Base-by-base conservation (phyloP, 2,329 filamentous ascomycete genomes). In the Fusarium fujikuroi region DNA sequence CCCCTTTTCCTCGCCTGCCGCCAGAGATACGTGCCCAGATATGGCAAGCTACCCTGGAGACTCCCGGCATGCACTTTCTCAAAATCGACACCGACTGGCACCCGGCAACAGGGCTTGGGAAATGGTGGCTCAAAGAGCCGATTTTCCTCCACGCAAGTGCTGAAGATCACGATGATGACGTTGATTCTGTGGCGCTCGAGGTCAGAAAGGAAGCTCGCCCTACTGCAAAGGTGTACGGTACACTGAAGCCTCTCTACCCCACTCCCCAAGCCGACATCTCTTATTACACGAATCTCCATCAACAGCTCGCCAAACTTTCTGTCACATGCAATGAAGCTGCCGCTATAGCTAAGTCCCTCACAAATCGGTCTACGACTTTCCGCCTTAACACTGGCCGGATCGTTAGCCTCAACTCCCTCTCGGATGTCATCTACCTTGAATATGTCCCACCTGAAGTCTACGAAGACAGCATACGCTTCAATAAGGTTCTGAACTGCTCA, bases 61-160 rank as follows among this genome's bases (percentile, higher is more conserved):
- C 78, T 15, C 80, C 81, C 2, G 82, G 81, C 32, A 79, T 83
- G 73, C 79, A 82, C 44, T 83, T 82, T 44, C 72, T 83, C 62
- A 79, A 76, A 59, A 70, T 82, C 11, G 63, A 78, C 18, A 70
- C 72, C 11, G 57, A 63, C 12, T 76, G 74, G 23, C 59, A 70
- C 12, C 47, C 66, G 14, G 47, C 60, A 10, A 61, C 65, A 32
- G 57, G 63, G 6, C 36, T 30, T 40, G 76, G 75, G 50, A 74
- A 65, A 34, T 81, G 79, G 79, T 77, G 69, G 75, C 50, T 52
- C 18, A 72, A 53, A 50, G 52, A 63, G 23, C 30, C 59, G 11
- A 7, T 36, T 34, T 36, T 61, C 34, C 12, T 66, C 50, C 62
- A 66, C 25, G 9, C 28, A 19, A n/a, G 14, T 18, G 25, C 49